Conservation (phyloP, 208 protist species). For the Acanthamoeba triangularis region DNA sequence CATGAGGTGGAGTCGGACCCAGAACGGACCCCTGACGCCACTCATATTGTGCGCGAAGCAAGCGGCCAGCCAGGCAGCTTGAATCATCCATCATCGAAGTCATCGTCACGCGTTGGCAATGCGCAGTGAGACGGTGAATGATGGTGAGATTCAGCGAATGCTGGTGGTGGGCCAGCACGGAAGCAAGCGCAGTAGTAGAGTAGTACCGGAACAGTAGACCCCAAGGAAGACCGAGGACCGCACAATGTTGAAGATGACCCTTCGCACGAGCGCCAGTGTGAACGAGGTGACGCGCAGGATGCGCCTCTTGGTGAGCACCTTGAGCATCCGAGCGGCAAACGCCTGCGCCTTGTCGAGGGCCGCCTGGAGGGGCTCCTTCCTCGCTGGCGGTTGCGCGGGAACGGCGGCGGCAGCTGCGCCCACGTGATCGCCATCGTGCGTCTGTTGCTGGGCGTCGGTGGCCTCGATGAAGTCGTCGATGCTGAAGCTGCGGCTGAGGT, state of each 20-base stretch:
- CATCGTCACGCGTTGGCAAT: neutral
- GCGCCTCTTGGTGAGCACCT: constrained; percentile 2
- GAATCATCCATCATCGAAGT: neutral
- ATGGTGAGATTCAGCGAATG: neutral
- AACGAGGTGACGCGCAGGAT: neutral
- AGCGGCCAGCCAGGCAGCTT: constrained; percentile 55
- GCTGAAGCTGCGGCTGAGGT: constrained; percentile 37
- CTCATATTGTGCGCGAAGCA: constrained; percentile 72
- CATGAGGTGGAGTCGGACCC: constrained; percentile 8
- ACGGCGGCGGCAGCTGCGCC: neutral
- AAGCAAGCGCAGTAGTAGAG: neutral
- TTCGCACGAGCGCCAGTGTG: constrained; percentile 12
- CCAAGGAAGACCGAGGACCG: constrained; percentile 57
- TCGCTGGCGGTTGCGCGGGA: neutral
- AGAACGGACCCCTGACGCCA: constrained; percentile 19
- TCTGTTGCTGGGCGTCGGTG: neutral
- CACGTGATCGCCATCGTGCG: neutral
- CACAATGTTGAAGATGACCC: constrained; percentile 58
- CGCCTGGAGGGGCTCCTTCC: neutral
- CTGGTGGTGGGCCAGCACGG: too few species aligned
- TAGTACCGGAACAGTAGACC: constrained; percentile 31
- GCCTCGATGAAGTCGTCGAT: constrained; percentile 13
- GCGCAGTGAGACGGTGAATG: neutral
- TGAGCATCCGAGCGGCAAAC: neutral
- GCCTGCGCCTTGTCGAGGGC: neutral